These are phyloP conservation scores for Huntiella omanensis DNA, from an alignment of 2,329 filamentous ascomycete genomes.

Conservation along the genomic window DNA sequence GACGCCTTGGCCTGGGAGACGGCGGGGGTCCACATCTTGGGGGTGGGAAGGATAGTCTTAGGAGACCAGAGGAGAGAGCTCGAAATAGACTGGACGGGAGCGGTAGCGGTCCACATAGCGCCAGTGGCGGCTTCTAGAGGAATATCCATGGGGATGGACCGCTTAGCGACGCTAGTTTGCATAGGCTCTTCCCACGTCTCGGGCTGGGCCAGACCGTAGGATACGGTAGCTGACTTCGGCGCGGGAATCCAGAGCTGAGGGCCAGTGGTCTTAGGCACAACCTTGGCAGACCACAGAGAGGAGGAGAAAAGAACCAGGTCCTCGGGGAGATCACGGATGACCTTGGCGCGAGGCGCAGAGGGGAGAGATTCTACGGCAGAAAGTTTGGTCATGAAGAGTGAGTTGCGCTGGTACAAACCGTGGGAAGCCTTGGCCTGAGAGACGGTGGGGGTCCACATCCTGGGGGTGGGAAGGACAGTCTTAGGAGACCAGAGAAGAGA, in stretches of 20 bases:
- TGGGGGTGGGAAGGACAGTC: too few species aligned
- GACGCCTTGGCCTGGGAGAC: too few species aligned
- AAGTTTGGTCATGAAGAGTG: constrained; percentile 10
- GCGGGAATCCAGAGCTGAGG: constrained; percentile 4
- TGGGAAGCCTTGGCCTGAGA: neutral
- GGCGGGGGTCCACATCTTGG: too few species aligned
- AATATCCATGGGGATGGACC: too few species aligned
- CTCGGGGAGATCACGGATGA: neutral
- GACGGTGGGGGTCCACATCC: too few species aligned
- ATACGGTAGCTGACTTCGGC: neutral
- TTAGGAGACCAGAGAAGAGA: neutral
- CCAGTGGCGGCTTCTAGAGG: too few species aligned
- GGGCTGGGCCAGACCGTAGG: constrained; percentile 17
- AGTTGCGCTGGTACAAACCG: constrained; percentile 6
- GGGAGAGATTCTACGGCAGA: neutral
- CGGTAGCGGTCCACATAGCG: too few species aligned
- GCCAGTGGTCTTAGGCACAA: neutral
- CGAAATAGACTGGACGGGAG: neutral
- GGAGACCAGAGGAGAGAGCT: neutral
- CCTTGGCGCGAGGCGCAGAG: neutral
- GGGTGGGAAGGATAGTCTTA: too few species aligned
- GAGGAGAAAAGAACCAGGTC: constrained; percentile 4
- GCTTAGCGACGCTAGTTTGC: too few species aligned
- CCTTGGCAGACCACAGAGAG: constrained; percentile 8
- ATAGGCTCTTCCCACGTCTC: too few species aligned